Conservation (phyloP, 2,329 filamentous ascomycete species). For the Fusarium sp. region DNA sequence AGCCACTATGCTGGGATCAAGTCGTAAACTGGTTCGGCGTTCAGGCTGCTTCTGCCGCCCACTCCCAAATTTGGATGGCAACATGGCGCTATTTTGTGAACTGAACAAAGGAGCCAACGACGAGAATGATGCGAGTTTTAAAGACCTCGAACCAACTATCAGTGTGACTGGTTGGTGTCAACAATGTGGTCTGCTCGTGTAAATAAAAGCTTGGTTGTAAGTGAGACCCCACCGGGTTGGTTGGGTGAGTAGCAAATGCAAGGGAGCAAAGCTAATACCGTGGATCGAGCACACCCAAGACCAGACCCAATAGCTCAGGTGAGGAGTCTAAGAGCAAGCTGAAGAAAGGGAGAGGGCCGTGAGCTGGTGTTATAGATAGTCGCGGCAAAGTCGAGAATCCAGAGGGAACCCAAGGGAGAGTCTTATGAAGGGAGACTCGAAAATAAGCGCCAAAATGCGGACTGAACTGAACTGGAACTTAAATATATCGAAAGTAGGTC, state of each 20-base stretch:
- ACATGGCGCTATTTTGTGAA: slow-evolving; percentile 40
- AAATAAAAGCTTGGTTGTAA: slow-evolving; percentile 16
- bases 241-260: slow-evolving; percentile 27
- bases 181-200: slow-evolving; percentile 15
- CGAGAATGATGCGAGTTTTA: slow-evolving; percentile 12
- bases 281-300: slow-evolving; percentile 20
- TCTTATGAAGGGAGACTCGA: slow-evolving; percentile 27
- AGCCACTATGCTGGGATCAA: slow-evolving; percentile 61
- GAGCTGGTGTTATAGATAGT: slow-evolving; percentile 24
- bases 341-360: slow-evolving; percentile 9
- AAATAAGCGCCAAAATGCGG: slow-evolving; percentile 6
- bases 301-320: slow-evolving; percentile 18
- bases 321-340: background rate
- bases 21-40: slow-evolving; percentile 51
- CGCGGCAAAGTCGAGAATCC: slow-evolving; percentile 4
- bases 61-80: slow-evolving; percentile 54
- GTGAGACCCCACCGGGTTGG: slow-evolving; percentile 25
- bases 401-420: slow-evolving; percentile 23
- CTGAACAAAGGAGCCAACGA: slow-evolving; percentile 15
- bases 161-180: slow-evolving; percentile 18
- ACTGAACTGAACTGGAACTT: slow-evolving; percentile 19
- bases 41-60: slow-evolving; percentile 54
- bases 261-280: slow-evolving; percentile 30
- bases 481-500: slow-evolving; percentile 14
- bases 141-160: background rate